These are phyloP conservation scores for Metschnikowia gruessii DNA, from an alignment of 805 yeast genomes.

Conservation along the genomic window DNA sequence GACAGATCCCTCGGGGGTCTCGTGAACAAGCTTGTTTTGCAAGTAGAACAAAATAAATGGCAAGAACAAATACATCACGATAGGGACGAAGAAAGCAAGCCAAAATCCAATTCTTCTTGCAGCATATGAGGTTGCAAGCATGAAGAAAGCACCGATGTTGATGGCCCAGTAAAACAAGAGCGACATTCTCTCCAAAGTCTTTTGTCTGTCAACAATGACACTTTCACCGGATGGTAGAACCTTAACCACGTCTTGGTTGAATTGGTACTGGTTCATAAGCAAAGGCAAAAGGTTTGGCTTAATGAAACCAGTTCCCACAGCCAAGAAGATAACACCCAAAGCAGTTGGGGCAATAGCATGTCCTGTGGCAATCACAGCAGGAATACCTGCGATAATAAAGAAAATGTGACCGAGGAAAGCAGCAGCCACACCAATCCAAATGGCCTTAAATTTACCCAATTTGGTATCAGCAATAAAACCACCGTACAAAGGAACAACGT, in stretches of 20 bases:
- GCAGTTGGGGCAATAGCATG: conserved; percentile 17
- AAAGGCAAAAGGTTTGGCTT: conserved; percentile 53
- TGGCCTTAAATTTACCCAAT: conserved; percentile 46
- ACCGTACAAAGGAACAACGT: conserved; percentile 50
- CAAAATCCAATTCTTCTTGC: conserved; percentile 54
- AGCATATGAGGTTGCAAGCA: conserved; percentile 49
- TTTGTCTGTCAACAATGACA: conserved; percentile 53
- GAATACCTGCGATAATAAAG: conserved; percentile 49
- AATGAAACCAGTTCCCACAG: conserved; percentile 49
- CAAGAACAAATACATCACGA: conserved; percentile 22
- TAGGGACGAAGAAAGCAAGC: conserved; percentile 52
- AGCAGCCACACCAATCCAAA: conserved; percentile 47
- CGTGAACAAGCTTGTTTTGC: conserved; percentile 27
- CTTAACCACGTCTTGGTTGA: conserved; percentile 56
- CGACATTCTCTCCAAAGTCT: conserved; percentile 40
- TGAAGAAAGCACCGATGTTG: conserved; percentile 53
- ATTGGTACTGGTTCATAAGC: conserved; percentile 50
- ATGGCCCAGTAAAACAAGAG: conserved; percentile 50
- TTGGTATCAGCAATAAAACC: conserved; percentile 51
- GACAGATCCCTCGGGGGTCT: conserved; percentile 45
- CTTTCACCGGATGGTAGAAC: conserved; percentile 59
- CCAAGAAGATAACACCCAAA: conserved; percentile 13
- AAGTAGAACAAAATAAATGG: conserved; percentile 30
- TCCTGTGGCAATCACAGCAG: conserved; percentile 35
- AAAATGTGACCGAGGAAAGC: conserved; percentile 49